Conservation (phyloP, 2,329 filamentous ascomycete genomes). For the Clarireedia hainanense region DNA sequence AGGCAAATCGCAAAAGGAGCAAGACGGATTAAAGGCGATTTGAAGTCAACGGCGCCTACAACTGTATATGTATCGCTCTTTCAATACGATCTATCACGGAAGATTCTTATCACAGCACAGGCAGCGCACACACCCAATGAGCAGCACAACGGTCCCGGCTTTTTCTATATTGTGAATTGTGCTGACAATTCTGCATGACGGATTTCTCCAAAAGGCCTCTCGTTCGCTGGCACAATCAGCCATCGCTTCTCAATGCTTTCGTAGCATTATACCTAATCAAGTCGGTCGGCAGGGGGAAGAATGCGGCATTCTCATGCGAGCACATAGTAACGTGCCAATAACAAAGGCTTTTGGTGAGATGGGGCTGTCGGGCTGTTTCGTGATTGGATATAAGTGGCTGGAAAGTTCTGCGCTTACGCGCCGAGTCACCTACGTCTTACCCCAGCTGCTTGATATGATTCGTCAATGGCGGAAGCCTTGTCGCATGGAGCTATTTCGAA, state of each 20-base stretch:
- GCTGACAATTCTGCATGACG: conserved; percentile 24
- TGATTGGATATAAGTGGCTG: conserved; percentile 16
- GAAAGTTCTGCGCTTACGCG: conserved; percentile 19
- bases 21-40: conserved; percentile 16
- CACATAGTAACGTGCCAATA: conserved; percentile 13
- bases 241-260: not conserved
- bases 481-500: not conserved
- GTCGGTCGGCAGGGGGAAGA: not conserved
- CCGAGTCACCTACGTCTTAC: conserved; percentile 11
- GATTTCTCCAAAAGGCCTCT: conserved; percentile 11
- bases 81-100: conserved; percentile 11
- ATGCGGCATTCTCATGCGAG: conserved; percentile 1
- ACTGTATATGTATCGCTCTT: conserved; percentile 27
- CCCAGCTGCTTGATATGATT: conserved; percentile 15
- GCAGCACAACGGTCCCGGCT: conserved; percentile 18
- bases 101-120: conserved; percentile 16
- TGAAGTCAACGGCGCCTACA: conserved; percentile 23
- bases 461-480: conserved; percentile 14
- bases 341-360: conserved; percentile 1
- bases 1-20: conserved; percentile 17
- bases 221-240: not conserved
- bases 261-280: conserved; percentile 2
- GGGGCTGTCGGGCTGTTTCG: conserved; percentile 5
- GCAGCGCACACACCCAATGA: conserved; percentile 16
- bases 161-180: conserved; percentile 23